These are phyloP conservation scores for Cajanus cajan DNA, from an alignment of 306 rosid genomes.

Conservation along the genomic window DNA sequence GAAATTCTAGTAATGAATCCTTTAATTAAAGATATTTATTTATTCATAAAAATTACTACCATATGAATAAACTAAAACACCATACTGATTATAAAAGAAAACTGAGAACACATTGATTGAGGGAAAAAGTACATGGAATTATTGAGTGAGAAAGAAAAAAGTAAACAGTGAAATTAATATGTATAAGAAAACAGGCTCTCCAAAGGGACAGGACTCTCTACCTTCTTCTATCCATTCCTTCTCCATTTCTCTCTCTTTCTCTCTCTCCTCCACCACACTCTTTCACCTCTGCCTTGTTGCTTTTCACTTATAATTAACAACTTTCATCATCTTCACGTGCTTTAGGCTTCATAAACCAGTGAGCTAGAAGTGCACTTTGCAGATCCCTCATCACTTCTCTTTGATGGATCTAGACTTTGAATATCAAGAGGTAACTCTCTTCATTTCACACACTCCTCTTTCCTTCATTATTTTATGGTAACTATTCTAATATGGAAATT, in stretches of 20 bases:
- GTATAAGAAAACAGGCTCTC: neutral
- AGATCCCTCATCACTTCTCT: constrained; percentile 3
- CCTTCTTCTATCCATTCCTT: neutral
- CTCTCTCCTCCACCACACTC: too few relatives aligned
- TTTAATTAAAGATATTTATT: too few relatives aligned
- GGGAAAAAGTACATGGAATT: neutral
- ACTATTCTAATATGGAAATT: neutral
- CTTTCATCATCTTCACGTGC: neutral
- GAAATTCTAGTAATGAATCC: too few relatives aligned
- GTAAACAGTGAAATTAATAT: neutral
- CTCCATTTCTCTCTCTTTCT: neutral
- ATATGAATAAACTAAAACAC: too few relatives aligned
- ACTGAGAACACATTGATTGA: neutral
- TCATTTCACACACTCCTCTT: neutral
- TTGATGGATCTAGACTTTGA: constrained; percentile 49
- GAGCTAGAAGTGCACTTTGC: neutral
- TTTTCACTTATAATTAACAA: neutral
- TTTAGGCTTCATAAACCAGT: neutral
- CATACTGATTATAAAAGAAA: too few relatives aligned
- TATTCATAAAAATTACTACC: too few relatives aligned
- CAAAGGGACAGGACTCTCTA: neutral
- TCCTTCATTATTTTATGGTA: too few relatives aligned
- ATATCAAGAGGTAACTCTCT: constrained; percentile 54
- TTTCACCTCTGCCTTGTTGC: neutral
- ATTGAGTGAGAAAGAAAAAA: neutral